phyloP scores from a whole-genome alignment of 2,329 filamentous ascomycete species.

The Penicillium sp. region DNA sequence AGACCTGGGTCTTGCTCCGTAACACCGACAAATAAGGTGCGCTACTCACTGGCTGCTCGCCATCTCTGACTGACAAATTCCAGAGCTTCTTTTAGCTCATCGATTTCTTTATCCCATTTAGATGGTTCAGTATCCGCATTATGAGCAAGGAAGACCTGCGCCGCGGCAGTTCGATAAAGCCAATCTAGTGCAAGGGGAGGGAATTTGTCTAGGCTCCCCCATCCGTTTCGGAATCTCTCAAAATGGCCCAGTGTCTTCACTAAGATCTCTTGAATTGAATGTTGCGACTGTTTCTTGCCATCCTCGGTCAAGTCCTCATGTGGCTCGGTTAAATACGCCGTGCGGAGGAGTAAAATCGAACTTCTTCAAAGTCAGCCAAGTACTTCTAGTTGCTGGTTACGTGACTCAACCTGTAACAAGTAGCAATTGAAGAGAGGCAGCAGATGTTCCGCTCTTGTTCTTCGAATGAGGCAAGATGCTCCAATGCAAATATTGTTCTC shows the following conservation, averaged over 20 bases:
- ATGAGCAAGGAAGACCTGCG: neutral
- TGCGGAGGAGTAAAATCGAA: neutral
- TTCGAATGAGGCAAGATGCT: constrained; percentile 3
- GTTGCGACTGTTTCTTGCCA: neutral
- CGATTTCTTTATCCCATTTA: constrained; percentile 2
- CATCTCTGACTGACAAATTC: constrained; percentile 1
- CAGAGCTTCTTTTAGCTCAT: constrained; percentile 1
- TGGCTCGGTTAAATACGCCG: neutral
- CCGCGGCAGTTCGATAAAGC: constrained; percentile 1
- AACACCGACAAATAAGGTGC: neutral
- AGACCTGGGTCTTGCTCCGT: neutral
- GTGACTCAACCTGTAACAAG: constrained; percentile 1
- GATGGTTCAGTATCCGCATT: neutral
- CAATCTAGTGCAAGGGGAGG: constrained; percentile 2
- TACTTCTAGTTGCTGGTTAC: neutral
- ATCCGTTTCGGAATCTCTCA: constrained; percentile 2
- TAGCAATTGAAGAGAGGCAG: constrained; percentile 3
- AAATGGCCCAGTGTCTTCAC: neutral
- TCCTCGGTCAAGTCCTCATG: neutral
- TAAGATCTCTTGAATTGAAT: neutral
- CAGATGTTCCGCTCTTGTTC: neutral
- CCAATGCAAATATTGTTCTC: constrained; percentile 2
- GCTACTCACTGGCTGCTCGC: constrained; percentile 4
- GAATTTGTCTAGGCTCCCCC: neutral
- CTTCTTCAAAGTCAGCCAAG: constrained; percentile 1